Evolutionary conservation across 306 rosid species (phyloP).

Genomic region (Myrica gale): DNA sequence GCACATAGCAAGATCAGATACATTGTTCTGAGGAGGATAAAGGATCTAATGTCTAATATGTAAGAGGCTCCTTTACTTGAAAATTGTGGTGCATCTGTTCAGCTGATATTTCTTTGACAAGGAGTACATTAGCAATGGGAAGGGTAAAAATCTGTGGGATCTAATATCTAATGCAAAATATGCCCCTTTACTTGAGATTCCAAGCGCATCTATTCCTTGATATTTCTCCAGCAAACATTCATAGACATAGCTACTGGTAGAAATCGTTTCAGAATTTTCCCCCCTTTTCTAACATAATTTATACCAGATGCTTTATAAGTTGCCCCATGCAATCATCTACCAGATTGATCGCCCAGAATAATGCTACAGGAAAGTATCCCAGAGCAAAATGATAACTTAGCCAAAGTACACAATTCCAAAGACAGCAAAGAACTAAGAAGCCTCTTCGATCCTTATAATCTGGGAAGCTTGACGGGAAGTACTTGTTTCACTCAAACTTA

Average conservation of each 20-base stretch:
- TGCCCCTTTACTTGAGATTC: too few relatives aligned
- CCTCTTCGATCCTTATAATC: too few relatives aligned
- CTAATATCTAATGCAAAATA: too few relatives aligned
- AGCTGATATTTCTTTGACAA: neutral
- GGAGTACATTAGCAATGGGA: neutral
- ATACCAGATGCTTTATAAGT: neutral
- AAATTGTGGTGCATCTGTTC: neutral
- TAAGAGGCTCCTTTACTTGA: neutral
- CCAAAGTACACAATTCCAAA: neutral
- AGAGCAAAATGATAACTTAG: too few relatives aligned
- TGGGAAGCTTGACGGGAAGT: too few relatives aligned
- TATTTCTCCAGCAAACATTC: too few relatives aligned
- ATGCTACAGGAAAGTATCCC: too few relatives aligned
- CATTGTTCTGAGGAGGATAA: neutral
- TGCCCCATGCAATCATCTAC: neutral
- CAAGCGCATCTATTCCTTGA: too few relatives aligned
- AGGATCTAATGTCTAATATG: neutral
- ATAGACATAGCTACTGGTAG: too few relatives aligned
- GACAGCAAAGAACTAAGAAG: neutral
- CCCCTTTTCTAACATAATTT: neutral
- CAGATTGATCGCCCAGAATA: neutral
- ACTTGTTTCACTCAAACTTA: too few relatives aligned
- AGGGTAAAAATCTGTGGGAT: neutral
- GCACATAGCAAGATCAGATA: neutral
- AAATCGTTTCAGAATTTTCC: too few relatives aligned